Evolutionary conservation across 2,329 filamentous ascomycete genomes (phyloP).

Genomic region (Hirsutella thompsonii): DNA sequence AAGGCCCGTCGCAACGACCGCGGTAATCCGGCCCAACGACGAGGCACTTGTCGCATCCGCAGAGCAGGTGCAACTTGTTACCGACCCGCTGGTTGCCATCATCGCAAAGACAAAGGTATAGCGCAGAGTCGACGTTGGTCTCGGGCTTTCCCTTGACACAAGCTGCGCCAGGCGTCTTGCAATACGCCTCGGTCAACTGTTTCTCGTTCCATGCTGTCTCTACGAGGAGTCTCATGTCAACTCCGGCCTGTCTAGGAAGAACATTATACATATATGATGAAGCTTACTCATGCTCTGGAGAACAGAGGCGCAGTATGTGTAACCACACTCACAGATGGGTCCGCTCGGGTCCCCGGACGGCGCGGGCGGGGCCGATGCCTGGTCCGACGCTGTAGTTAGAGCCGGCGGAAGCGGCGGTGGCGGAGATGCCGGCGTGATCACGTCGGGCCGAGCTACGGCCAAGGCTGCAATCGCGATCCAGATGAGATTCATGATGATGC

Average conservation of each 20-base stretch:
- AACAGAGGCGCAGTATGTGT: constrained; percentile 27
- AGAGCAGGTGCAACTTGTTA: constrained; percentile 22
- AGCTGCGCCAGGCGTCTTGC: constrained; percentile 20
- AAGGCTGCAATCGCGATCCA: constrained; percentile 11
- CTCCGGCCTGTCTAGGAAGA: too few relatives aligned
- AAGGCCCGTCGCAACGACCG: constrained; percentile 24
- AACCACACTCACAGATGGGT: constrained; percentile 26
- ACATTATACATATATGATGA: too few relatives aligned
- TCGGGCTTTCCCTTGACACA: constrained; percentile 17
- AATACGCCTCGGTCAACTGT: constrained; percentile 21
- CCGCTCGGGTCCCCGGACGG: constrained; percentile 12
- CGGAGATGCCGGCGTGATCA: constrained; percentile 9
- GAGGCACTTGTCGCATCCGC: constrained; percentile 25
- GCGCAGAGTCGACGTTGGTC: constrained; percentile 16
- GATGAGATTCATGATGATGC: constrained; percentile 10
- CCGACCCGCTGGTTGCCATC: constrained; percentile 18
- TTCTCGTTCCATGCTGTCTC: constrained; percentile 20
- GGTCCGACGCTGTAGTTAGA: not conserved
- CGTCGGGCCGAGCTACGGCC: constrained; percentile 4
- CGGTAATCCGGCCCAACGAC: constrained; percentile 25
- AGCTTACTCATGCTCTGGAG: constrained; percentile 18
- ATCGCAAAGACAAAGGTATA: constrained; percentile 26
- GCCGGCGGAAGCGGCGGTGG: constrained; percentile 10
- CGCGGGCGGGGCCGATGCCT: constrained; percentile 6
- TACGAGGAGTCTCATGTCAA: constrained; percentile 4